A percentile compares a stretch with the other conserved stretches of the same genome.
Conservation (phyloP, 768 basidiomycete species). For the Suillus occidentalis region DNA sequence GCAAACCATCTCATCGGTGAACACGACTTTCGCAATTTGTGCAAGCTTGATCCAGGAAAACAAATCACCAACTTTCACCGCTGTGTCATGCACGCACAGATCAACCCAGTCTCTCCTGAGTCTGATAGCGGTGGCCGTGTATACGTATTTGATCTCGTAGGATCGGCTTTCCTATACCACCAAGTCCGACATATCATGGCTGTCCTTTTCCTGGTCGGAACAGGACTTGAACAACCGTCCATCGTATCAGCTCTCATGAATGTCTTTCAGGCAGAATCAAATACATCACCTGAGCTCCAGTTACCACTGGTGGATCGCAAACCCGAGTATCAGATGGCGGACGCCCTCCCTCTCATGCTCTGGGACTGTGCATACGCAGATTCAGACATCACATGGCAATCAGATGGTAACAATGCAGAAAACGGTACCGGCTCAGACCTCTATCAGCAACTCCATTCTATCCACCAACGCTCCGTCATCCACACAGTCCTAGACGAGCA, state of each 20-base stretch:
- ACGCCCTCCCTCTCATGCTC: conserved; percentile 59
- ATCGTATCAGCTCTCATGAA: conserved; percentile 77
- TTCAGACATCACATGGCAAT: not conserved
- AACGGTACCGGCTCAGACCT: not conserved
- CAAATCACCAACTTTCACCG: conserved; percentile 83
- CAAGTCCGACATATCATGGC: conserved; percentile 96
- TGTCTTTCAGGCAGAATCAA: conserved; percentile 39
- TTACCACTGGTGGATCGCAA: conserved; percentile 62
- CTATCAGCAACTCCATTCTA: not conserved
- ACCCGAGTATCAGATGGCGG: conserved; percentile 93
- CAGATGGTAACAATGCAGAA: not conserved
- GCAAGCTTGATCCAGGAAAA: conserved; percentile 89
- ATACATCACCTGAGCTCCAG: conserved; percentile 18
- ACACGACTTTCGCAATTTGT: conserved; percentile 95
- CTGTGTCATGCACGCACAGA: conserved; percentile 63
- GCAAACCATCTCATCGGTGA: conserved; percentile 74
- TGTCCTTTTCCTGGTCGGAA: conserved; percentile 83
- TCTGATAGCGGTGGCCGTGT: conserved; percentile 18
- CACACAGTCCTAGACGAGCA: not conserved
- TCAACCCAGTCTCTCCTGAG: conserved; percentile 43
- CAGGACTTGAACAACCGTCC: conserved; percentile 71
- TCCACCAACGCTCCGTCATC: not conserved
- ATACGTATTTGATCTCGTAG: conserved; percentile 82
- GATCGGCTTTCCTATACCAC: conserved; percentile 90
- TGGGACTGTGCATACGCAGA: not conserved